Percentiles rank a stretch among this genome's conserved stretches.
These are phyloP conservation scores for Neobulgaria alba DNA, from an alignment of 2,329 filamentous ascomycete genomes.

Conservation along the genomic window DNA sequence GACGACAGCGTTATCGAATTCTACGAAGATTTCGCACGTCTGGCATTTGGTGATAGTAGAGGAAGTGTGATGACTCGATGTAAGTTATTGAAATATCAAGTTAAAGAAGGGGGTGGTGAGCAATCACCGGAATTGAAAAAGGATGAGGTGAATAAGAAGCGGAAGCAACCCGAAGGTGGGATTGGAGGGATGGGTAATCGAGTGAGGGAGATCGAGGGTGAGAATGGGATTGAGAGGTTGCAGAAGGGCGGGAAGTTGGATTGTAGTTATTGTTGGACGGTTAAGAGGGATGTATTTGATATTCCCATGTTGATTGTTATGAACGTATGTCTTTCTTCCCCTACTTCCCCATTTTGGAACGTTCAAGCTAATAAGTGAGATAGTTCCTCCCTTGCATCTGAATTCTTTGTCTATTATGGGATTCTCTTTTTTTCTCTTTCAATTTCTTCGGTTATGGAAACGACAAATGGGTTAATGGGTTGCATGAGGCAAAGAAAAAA, in stretches of 20 bases:
- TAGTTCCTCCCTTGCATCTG: conserved; percentile 39
- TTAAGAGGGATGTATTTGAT: conserved; percentile 94
- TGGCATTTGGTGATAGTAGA: conserved; percentile 85
- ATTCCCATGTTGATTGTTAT: conserved; percentile 98
- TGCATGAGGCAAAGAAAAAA: too few relatives aligned
- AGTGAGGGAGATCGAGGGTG: conserved; percentile 56
- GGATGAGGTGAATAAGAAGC: conserved; percentile 12
- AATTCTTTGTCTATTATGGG: too few relatives aligned
- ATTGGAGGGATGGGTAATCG: conserved; percentile 39
- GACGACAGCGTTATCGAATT: conserved; percentile 91
- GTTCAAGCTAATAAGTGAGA: conserved; percentile 8
- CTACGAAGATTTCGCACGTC: conserved; percentile 87
- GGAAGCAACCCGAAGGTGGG: conserved; percentile 13
- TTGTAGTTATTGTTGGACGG: conserved; percentile 94
- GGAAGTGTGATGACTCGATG: conserved; percentile 78
- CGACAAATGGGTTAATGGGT: too few relatives aligned
- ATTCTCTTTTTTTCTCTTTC: too few relatives aligned
- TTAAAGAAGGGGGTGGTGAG: conserved; percentile 45
- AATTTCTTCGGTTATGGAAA: too few relatives aligned
- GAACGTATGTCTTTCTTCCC: conserved; percentile 63
- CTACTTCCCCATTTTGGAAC: not conserved
- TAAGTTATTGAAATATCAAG: conserved; percentile 83
- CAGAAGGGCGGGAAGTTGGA: conserved; percentile 86
- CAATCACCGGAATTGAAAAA: conserved; percentile 15
- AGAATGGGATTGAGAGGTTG: conserved; percentile 72